Conservation (phyloP, 2,329 filamentous ascomycete genomes). For the Parascedosporium putredinis region DNA sequence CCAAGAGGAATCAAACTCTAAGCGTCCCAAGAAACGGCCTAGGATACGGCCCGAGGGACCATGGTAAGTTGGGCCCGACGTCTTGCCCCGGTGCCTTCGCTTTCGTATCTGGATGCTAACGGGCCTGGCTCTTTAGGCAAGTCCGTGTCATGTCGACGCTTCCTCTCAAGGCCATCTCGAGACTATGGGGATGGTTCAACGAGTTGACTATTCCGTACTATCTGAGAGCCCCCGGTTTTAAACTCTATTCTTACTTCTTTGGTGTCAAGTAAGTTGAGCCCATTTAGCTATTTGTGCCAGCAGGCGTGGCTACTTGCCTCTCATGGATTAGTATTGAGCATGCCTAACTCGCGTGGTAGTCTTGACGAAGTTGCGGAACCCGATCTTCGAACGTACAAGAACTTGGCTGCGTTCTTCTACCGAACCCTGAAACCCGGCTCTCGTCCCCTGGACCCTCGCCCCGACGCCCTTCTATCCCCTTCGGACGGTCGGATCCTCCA, state of each 20-base stretch:
- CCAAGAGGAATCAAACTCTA: slow-evolving; percentile 9
- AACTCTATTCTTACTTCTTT: slow-evolving; percentile 81
- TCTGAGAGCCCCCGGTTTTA: slow-evolving; percentile 80
- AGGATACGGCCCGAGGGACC: slow-evolving; percentile 73
- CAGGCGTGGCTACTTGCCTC: neutral
- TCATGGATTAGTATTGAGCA: neutral
- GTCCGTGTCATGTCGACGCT: slow-evolving; percentile 90
- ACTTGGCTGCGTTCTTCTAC: slow-evolving; percentile 95
- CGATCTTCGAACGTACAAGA: slow-evolving; percentile 82
- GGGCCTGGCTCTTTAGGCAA: slow-evolving; percentile 42
- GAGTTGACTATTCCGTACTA: slow-evolving; percentile 82
- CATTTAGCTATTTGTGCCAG: slow-evolving; percentile 7
- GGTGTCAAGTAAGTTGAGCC: slow-evolving; percentile 62
- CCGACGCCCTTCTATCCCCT: slow-evolving; percentile 72
- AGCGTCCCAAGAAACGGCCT: slow-evolving; percentile 38
- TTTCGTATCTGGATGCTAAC: neutral
- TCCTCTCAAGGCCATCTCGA: slow-evolving; percentile 80
- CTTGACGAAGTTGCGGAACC: slow-evolving; percentile 79
- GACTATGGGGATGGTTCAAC: slow-evolving; percentile 86
- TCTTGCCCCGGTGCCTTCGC: neutral
- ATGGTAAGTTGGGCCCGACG: slow-evolving; percentile 43
- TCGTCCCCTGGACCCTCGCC: slow-evolving; percentile 73
- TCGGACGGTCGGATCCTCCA: slow-evolving; percentile 87
- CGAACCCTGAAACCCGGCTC: slow-evolving; percentile 82
- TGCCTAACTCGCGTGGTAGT: slow-evolving; percentile 30